Evolutionary conservation across 2,329 filamentous ascomycete species (phyloP).

Genomic region (Scytalidium sp.): DNA sequence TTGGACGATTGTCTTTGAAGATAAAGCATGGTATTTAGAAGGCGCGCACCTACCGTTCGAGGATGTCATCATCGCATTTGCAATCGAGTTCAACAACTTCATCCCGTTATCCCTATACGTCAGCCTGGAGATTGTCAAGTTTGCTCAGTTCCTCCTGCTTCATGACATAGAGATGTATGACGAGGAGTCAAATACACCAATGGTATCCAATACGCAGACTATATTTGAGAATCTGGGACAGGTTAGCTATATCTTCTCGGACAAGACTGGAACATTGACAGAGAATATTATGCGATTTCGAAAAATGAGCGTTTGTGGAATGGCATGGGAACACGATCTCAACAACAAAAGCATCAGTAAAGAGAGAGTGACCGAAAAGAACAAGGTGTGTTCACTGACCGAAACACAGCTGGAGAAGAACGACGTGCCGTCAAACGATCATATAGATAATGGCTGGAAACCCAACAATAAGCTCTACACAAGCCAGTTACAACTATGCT

Average conservation of each 20-base stretch:
- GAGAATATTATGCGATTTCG: slow-evolving; percentile 96
- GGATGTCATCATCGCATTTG: slow-evolving; percentile 78
- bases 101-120: slow-evolving; percentile 91
- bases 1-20: slow-evolving; percentile 63
- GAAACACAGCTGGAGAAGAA: too few species aligned
- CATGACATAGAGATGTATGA: slow-evolving; percentile 89
- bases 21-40: slow-evolving; percentile 67
- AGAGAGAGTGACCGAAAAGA: slow-evolving; percentile 21
- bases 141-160: slow-evolving; percentile 73
- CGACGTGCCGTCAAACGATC: too few species aligned
- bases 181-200: slow-evolving; percentile 75
- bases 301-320: slow-evolving; percentile 85
- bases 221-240: slow-evolving; percentile 94
- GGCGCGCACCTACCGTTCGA: slow-evolving; percentile 63
- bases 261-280: slow-evolving; percentile 92
- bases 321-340: slow-evolving; percentile 81
- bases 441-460: slow-evolving; percentile 1
- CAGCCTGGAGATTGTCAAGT: slow-evolving; percentile 89
- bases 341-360: slow-evolving; percentile 59
- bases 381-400: background rate
- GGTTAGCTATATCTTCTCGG: slow-evolving; percentile 85
- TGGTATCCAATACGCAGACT: slow-evolving; percentile 87
- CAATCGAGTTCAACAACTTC: slow-evolving; percentile 95
- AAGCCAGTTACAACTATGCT: slow-evolving; percentile 49
- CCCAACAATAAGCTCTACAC: slow-evolving; percentile 3